phyloP scores from a whole-genome alignment of 306 rosid genomes.

The Trifolium repens region DNA sequence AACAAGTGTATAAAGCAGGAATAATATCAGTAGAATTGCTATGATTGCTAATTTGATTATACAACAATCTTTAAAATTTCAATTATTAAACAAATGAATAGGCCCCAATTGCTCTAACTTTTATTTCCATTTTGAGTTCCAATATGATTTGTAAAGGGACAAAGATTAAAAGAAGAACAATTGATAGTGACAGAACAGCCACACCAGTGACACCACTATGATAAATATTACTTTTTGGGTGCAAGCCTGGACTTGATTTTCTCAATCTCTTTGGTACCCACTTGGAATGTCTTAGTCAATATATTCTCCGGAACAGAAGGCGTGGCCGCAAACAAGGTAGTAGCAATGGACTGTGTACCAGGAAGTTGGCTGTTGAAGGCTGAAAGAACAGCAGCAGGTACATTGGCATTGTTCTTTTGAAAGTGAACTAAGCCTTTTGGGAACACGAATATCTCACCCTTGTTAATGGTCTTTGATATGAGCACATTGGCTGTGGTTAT shows the following conservation, averaged over 20 bases:
- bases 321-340: conserved; percentile 63
- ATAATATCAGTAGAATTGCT: conserved; percentile 3
- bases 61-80: conserved; percentile 23
- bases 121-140: conserved; percentile 22
- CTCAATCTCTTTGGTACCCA: conserved; percentile 66
- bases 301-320: conserved; percentile 79
- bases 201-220: conserved; percentile 13
- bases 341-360: conserved; percentile 69
- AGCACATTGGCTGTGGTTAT: conserved; percentile 71
- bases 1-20: not conserved
- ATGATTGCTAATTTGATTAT: conserved; percentile 8
- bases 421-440: conserved; percentile 83
- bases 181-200: not conserved
- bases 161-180: conserved; percentile 15
- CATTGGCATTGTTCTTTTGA: conserved; percentile 78
- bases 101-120: conserved; percentile 2
- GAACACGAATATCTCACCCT: conserved; percentile 84
- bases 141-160: conserved; percentile 12
- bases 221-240: conserved; percentile 51
- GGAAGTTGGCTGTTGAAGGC: conserved; percentile 90
- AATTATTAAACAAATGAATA: conserved; percentile 21
- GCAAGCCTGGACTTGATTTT: conserved; percentile 78
- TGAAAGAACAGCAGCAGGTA: conserved; percentile 66
- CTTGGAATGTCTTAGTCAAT: conserved; percentile 66
- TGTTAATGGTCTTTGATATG: conserved; percentile 65